These are phyloP conservation scores for Sporothrix protearum DNA, from an alignment of 2,329 filamentous ascomycete species.

Conservation along the genomic window DNA sequence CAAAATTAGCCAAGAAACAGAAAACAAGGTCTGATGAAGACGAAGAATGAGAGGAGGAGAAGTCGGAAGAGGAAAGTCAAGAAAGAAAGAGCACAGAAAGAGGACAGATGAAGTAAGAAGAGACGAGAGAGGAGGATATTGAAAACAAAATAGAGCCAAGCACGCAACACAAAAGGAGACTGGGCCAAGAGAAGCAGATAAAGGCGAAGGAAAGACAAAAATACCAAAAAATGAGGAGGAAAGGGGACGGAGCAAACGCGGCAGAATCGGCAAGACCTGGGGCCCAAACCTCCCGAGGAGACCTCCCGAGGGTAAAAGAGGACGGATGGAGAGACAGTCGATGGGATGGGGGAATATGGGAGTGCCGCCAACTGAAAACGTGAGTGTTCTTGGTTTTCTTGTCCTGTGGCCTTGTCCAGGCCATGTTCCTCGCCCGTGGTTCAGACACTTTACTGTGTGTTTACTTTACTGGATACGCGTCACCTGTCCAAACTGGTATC, in stretches of 20 bases:
- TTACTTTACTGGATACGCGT: too few relatives aligned
- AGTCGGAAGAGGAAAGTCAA: neutral
- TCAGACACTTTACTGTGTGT: neutral
- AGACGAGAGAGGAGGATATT: neutral
- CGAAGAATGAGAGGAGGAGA: neutral
- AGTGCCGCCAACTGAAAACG: neutral
- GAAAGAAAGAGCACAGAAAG: neutral
- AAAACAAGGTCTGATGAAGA: neutral
- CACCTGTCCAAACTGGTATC: neutral
- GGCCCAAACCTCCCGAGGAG: neutral
- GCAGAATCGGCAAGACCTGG: neutral
- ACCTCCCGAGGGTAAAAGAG: neutral
- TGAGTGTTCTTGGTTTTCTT: neutral
- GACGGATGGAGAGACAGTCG: neutral
- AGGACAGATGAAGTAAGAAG: neutral
- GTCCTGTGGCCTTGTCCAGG: neutral
- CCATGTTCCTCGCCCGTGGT: neutral
- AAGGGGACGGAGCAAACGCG: neutral
- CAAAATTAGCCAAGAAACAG: neutral
- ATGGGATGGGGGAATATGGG: too few relatives aligned
- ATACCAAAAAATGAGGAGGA: neutral
- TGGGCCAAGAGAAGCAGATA: neutral
- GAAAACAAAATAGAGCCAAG: conserved; percentile 2
- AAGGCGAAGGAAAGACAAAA: neutral
- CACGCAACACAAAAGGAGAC: neutral